Evolutionary conservation across 2,329 filamentous ascomycete species (phyloP).

Genomic region (Fusarium udum): DNA sequence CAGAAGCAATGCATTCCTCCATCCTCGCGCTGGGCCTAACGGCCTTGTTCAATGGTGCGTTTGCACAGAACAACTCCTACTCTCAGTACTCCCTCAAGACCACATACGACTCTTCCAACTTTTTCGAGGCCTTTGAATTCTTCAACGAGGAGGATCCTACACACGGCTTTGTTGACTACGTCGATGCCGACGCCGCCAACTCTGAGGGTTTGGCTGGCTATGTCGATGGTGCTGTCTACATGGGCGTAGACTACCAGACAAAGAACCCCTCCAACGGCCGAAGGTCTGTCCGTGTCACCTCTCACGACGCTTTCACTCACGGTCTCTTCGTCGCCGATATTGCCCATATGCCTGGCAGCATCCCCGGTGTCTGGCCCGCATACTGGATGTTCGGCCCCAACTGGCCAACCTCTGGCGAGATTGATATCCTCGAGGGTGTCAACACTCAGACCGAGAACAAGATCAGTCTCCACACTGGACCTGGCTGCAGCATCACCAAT

Average conservation of each 20-base stretch:
- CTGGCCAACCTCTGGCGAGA: constrained; percentile 78
- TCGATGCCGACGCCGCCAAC: constrained; percentile 66
- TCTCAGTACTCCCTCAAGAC: constrained; percentile 57
- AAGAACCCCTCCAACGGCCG: constrained; percentile 67
- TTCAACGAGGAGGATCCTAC: constrained; percentile 73
- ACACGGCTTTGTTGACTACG: constrained; percentile 77
- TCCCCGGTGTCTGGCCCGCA: constrained; percentile 80
- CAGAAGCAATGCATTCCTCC: constrained; percentile 40
- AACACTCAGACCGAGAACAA: constrained; percentile 68
- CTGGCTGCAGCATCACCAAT: constrained; percentile 66
- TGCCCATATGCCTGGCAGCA: constrained; percentile 76
- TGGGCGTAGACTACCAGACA: constrained; percentile 74
- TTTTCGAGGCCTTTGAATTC: constrained; percentile 66
- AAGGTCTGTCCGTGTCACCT: constrained; percentile 74
- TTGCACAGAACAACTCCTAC: constrained; percentile 35
- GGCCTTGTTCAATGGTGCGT: constrained; percentile 43
- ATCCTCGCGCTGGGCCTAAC: constrained; percentile 43
- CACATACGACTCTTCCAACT: constrained; percentile 62
- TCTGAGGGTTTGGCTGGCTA: constrained; percentile 66
- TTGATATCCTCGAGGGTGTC: constrained; percentile 84
- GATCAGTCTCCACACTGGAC: constrained; percentile 74
- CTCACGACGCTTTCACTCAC: constrained; percentile 71
- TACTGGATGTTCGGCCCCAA: constrained; percentile 74
- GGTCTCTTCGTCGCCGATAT: constrained; percentile 80
- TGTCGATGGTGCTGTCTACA: constrained; percentile 65